These are phyloP conservation scores for Nicotiana rustica DNA, from an alignment of 305 asterid species.

Conservation along the genomic window DNA sequence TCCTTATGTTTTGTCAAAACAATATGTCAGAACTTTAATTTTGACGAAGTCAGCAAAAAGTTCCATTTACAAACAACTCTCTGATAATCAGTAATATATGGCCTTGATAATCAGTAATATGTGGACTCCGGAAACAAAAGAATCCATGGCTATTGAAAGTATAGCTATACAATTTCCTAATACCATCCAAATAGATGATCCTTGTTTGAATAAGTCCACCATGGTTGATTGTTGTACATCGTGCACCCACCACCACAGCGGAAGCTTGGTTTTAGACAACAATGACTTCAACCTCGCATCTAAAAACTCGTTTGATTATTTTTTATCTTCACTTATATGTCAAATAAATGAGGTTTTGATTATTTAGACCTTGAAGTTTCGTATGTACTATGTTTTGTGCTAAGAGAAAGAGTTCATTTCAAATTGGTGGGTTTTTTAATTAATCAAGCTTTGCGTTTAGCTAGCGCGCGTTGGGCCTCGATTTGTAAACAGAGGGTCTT, in stretches of 20 bases:
- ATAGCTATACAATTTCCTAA: neutral
- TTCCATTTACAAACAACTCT: slow-evolving; percentile 13
- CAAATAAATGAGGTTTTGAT: slow-evolving; percentile 14
- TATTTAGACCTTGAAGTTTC: neutral
- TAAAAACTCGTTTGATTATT: slow-evolving; percentile 19
- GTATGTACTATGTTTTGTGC: neutral
- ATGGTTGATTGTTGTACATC: neutral
- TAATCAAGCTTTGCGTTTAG: neutral
- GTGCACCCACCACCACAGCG: slow-evolving; percentile 26
- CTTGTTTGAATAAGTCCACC: slow-evolving; percentile 25
- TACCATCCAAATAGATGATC: slow-evolving; percentile 7
- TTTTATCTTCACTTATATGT: neutral
- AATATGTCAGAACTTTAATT: neutral
- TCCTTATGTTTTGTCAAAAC: slow-evolving; percentile 15
- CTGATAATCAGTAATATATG: neutral
- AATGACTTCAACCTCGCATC: slow-evolving; percentile 31
- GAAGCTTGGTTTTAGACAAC: slow-evolving; percentile 1
- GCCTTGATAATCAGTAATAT: neutral
- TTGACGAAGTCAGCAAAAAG: slow-evolving; percentile 23
- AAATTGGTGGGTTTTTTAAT: neutral
- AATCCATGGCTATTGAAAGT: too few relatives aligned
- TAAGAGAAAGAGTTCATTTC: neutral
- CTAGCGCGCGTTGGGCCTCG: neutral
- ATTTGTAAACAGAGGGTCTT: neutral
- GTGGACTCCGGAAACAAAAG: neutral